A percentile compares a stretch with the other conserved stretches of the same genome.
These are phyloP conservation scores for Globisporangium acanthophoron DNA, from an alignment of 352 stramenopile species.

Conservation along the genomic window DNA sequence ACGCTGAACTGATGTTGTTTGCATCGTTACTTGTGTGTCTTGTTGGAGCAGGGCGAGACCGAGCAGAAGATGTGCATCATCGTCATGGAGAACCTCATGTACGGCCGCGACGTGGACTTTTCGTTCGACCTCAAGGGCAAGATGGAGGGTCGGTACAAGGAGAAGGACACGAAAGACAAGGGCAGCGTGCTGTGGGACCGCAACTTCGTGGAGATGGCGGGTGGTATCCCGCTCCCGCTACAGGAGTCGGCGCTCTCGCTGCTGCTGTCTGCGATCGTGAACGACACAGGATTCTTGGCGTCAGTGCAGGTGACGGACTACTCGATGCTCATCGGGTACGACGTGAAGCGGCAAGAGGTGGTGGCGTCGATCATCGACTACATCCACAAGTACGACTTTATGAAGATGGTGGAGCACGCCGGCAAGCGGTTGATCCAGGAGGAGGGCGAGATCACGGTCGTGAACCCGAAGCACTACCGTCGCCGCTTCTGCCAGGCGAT, in stretches of 20 bases:
- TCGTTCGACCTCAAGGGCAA: constrained; percentile 88
- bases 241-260: constrained; percentile 81
- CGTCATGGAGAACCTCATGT: constrained; percentile 88
- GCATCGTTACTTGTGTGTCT: neutral
- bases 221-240: constrained; percentile 73
- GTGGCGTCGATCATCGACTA: constrained; percentile 89
- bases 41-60: constrained; percentile 32
- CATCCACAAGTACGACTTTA: constrained; percentile 89
- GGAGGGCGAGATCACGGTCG: constrained; percentile 84
- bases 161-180: constrained; percentile 19
- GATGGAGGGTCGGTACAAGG: constrained; percentile 78
- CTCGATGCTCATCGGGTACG: constrained; percentile 85
- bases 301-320: constrained; percentile 85
- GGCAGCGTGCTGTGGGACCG: constrained; percentile 76
- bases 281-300: constrained; percentile 81
- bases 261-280: constrained; percentile 78
- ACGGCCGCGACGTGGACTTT: constrained; percentile 80
- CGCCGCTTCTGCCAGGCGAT: constrained; percentile 82
- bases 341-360: constrained; percentile 82
- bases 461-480: constrained; percentile 85
- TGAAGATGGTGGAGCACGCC: constrained; percentile 88
- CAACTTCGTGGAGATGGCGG: constrained; percentile 83
- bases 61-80: constrained; percentile 85
- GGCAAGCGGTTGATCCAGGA: constrained; percentile 87
- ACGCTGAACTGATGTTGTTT: neutral